Evolutionary conservation across 192 early-diverging fungal species (phyloP), one percentile per base, ranked within the genome.

Genomic region (Podila verticillata): DNA sequence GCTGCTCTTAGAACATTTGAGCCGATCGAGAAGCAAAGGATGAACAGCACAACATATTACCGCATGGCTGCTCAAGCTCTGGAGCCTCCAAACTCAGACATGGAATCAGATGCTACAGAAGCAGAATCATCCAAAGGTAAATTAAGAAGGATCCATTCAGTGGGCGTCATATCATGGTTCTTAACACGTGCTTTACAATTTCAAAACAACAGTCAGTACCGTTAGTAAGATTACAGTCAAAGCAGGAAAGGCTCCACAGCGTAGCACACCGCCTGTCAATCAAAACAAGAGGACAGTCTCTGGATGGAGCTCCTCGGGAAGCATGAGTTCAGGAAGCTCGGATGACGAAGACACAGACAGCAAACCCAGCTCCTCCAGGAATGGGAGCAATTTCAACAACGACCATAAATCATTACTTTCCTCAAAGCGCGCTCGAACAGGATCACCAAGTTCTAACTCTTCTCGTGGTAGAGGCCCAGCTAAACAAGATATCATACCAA

Each of bases 11-110:
- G 61, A 8, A 72, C 69, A 20, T 79, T 79, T 61, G 75, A 79
- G 8, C 75, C 75, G 13, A 79, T 79, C 44, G 75, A 79, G 24
- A 79, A 79, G 51, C 58, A 72, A 51, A 47, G 70, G 49, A 67
- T 72, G 68, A 64, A 79, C 28, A 62, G 59, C 19, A 72, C 75
- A 47, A 79, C 75, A 26, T 79, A 79, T 30, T 79, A 79, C 47
- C 62, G 75, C 6, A 79, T 79, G 75, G 64, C 70, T 32, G 60
- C 70, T 15, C 71, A 66, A 30, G 61, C 61, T 15, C 10, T 80
- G 47, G 70, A 80, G 6, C 69, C 75, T 20, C 61, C 67, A 44
- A 57, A 51, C 5, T 56, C 73, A 62, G 73, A 62, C 22, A 54
- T 54, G 13, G 34, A 24, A 20, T 26, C 49, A 4, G 65, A 67